Evolutionary conservation across 306 rosid genomes (phyloP), one percentile per base, ranked within the genome.

Genomic region (Clitoria ternatea): DNA sequence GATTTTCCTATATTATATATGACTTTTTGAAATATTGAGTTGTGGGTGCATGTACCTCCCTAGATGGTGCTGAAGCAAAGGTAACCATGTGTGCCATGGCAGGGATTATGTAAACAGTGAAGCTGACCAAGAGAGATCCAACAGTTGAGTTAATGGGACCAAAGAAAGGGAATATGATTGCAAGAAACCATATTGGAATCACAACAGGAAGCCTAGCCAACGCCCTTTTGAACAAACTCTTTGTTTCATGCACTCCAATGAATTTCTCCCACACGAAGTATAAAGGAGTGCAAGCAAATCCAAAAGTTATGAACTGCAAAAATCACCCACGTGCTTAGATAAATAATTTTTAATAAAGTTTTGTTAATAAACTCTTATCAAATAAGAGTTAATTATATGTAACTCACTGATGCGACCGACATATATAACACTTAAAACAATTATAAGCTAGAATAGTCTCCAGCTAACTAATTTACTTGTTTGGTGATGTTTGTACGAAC

Each of bases 251-350:
- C 50, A 91, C 86, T 15, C 90, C 77, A 15, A 95, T 20, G 76
- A 87, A 86, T 79, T 91, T 95, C 88, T 95, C 99, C 99, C 99
- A 95, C 81, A 91, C 99, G 76, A 95, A 91, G 82, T 95, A 95
- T 68, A 95, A 82, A 7, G 97, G 99, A 6, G 97, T 95, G 87
- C 97, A 95, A 53, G 99, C 99, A 82, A 94, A 94, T 43, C 99
- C 99, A 82, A 94, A 94, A 4, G 99, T 94, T 70, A 94, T 94
- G 66, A 94, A 94, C 99, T 94, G 92, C 67, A 75, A 70, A 45
- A 39, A 7, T 9, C 32, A 50, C n/a, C 69, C 27, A 49, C 29
- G 22, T 0, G 14, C 10, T 7, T 52, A 11, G 24, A 52, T 7
- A 33, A 33, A 33, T 10, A 54, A 4, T 4, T 27, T 27, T 27